phyloP scores from a whole-genome alignment of 108 stramenopile species.

The Skeletonema menzelii region DNA sequence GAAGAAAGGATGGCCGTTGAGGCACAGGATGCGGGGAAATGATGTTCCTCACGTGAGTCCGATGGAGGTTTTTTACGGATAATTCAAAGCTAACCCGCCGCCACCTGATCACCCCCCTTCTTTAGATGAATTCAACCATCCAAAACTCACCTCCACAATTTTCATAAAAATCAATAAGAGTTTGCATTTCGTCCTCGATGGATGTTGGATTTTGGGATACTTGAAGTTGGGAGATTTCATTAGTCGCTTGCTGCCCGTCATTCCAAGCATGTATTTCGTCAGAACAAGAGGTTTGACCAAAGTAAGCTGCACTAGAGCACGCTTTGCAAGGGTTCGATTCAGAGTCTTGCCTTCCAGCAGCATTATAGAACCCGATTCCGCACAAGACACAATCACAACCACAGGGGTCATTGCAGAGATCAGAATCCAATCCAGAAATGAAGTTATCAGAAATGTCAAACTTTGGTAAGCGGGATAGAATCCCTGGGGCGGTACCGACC shows the following conservation, averaged over 20 bases:
- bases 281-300: conserved; percentile 17
- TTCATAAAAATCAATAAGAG: conserved; percentile 8
- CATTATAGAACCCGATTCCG: conserved; percentile 63
- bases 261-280: neutral
- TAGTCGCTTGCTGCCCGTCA: neutral
- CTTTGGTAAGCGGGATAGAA: conserved; percentile 52
- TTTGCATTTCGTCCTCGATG: conserved; percentile 1
- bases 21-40: no score
- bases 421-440: conserved; percentile 47
- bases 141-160: no score
- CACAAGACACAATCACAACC: conserved; percentile 57
- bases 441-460: conserved; percentile 65
- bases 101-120: no score
- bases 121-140: no score
- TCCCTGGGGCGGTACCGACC: conserved; percentile 19
- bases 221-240: neutral
- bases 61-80: no score
- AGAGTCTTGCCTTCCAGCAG: conserved; percentile 44
- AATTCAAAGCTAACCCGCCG: no score
- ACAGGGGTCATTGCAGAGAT: conserved; percentile 52
- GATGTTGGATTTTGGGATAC: neutral
- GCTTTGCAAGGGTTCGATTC: conserved; percentile 10
- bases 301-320: conserved; percentile 16
- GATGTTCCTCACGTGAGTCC: no score
- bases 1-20: no score